Base-by-base conservation (phyloP, 805 yeast species). In the Lipomyces kockii region DNA sequence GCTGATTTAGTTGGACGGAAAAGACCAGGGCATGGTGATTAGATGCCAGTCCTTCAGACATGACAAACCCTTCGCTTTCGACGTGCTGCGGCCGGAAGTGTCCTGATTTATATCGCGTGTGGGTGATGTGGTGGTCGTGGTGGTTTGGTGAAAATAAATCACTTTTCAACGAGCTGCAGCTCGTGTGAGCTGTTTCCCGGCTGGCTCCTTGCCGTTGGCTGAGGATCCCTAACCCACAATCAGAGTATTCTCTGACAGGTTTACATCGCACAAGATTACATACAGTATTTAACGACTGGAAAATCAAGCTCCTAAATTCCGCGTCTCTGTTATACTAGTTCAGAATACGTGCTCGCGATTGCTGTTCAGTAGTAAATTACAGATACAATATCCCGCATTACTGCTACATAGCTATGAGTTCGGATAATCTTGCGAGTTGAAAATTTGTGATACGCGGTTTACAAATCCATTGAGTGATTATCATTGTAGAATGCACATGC, bases 1-100 rank as follows among this genome's bases (percentile, higher is more conserved):
- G 68, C 17, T 68, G 57, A 53, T 67, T 66, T 25, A 66, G 58
- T 55, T 58, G 63, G 34, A 65, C 65, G 11, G 58, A 25, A 35
- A 66, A 58, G 20, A 66, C 69, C 55, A 52, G 27, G 34, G 55
- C 55, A 25, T 52, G 55, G n/a, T 52, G 55, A 29, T 52, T 29
- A 25, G 55, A 29, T 4, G 55, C 34, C 34, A 12, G 29, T 14
- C 29, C 55, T 12, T 25, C 27, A 52, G 55, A 52, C 55, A 52
- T 52, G 55, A 52, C 29, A 8, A 52, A 14, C 49, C 11, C 22
- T 7, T 1, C 20, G 8, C 9, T 17, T 43, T 43, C 8, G 49
- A 43, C 22, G 17, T n/a, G 20, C 49, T 17, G 49, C 6, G 49
- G 49, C 22, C 8, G 11, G 22, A 43, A 37, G 39, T 14, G 39